Base-by-base conservation (phyloP, 2,329 filamentous ascomycete species). In the Fusarium fujikuroi region DNA sequence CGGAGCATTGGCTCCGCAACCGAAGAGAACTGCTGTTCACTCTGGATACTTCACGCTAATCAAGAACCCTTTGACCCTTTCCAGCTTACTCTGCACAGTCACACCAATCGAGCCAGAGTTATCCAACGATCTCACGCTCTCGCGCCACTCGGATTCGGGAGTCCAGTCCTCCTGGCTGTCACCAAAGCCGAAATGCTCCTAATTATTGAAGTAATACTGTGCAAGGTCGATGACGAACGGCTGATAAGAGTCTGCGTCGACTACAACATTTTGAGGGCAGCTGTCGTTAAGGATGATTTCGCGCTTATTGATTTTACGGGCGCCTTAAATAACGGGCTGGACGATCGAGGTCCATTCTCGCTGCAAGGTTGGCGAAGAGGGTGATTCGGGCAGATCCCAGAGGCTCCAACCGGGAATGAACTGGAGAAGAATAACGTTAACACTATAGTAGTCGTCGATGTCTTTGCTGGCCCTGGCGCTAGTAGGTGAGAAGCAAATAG, bases 1-100 rank as follows among this genome's bases (percentile, higher is more conserved):
- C 5, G 3, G 8, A 4, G 3, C 43, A 25, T 46, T 7, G 5
- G 12, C 1, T 9, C 21, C 8, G 1, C 2, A 0, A 9, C 8
- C 8, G 11, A 2, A 4, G 4, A 14, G 4, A 19, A 19, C 9
- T 0, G 1, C 14, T 14, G 3, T 46, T 46, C 1, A 28, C 9
- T 46, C 5, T 12, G 8, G 43, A 46, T 46, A 46, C 23, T 14
- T 46, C 0, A 46, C 8, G 0, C 21, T 23, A 1, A 46, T 46
- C 18, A 12, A 18, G 4, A 28, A 0, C 0, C 11, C 18, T 2
- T 21, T 46, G 23, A 28, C 8, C 25, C 2, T 28, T 8, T 28
- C 12, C 4, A 46, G 18, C 43, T 28, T 46, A 1, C 18, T 28
- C 2, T 46, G 8, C 12, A 46, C 15, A 2, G 44, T 9, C 25